phyloP scores from a whole-genome alignment of 2,329 filamentous ascomycete genomes.

The Coniochaeta ligniaria region DNA sequence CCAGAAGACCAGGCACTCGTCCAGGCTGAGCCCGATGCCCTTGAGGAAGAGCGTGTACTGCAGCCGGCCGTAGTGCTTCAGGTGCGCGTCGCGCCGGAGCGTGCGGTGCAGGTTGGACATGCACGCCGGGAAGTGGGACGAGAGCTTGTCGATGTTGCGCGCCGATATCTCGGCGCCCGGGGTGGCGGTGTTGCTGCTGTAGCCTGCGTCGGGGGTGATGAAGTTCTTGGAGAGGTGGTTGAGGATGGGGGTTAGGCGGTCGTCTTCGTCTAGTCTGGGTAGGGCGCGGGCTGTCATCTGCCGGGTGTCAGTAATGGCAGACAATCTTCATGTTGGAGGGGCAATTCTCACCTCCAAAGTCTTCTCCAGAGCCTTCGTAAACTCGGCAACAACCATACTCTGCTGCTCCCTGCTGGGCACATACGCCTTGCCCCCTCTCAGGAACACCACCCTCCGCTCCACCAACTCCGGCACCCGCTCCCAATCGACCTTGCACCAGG shows the following conservation, averaged over 20 bases:
- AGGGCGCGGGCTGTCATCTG: conserved; percentile 84
- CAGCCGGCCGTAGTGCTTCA: conserved; percentile 88
- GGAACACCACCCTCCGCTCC: conserved; percentile 67
- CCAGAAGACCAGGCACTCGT: conserved; percentile 92
- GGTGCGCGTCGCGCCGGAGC: conserved; percentile 77
- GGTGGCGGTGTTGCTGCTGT: conserved; percentile 58
- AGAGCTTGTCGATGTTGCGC: conserved; percentile 70
- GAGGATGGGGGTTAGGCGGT: conserved; percentile 66
- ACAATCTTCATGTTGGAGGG: background rate
- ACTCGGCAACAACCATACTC: conserved; percentile 85
- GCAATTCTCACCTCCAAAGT: conserved; percentile 63
- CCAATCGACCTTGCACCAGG: conserved; percentile 97
- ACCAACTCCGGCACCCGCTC: conserved; percentile 85
- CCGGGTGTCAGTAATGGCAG: background rate
- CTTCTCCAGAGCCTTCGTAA: conserved; percentile 69
- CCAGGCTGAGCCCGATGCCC: conserved; percentile 84
- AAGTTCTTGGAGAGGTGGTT: conserved; percentile 91
- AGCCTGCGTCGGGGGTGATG: conserved; percentile 79
- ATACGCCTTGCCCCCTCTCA: conserved; percentile 80
- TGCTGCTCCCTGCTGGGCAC: conserved; percentile 82
- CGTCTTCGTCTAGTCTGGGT: conserved; percentile 91
- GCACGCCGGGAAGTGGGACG: conserved; percentile 80
- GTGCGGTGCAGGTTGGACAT: conserved; percentile 88
- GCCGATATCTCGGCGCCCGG: conserved; percentile 70
- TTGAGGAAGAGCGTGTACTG: conserved; percentile 98